These are phyloP conservation scores for Rhizopogon salebrosus DNA, from an alignment of 768 basidiomycete species.

Conservation along the genomic window DNA sequence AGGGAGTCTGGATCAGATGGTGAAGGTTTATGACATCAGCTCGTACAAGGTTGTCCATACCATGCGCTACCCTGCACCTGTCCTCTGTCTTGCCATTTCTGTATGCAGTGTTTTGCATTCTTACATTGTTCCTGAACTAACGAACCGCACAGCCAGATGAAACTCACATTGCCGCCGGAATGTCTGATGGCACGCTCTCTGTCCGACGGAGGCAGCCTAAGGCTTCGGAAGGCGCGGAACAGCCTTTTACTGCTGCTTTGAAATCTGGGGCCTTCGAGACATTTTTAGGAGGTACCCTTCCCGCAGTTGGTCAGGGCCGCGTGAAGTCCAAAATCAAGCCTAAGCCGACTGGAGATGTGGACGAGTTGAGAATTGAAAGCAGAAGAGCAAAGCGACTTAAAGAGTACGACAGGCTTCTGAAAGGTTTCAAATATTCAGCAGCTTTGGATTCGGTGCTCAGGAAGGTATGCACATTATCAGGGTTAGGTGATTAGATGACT, in stretches of 20 bases:
- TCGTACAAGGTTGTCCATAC: slow-evolving; percentile 95
- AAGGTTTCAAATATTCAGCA: slow-evolving; percentile 90
- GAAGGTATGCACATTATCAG: slow-evolving; percentile 47
- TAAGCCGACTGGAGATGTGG: slow-evolving; percentile 52
- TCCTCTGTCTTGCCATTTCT: slow-evolving; percentile 87
- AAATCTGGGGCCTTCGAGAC: slow-evolving; percentile 61
- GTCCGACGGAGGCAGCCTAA: slow-evolving; percentile 84
- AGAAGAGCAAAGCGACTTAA: slow-evolving; percentile 65
- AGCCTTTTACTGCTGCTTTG: slow-evolving; percentile 33
- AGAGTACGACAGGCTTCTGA: slow-evolving; percentile 87
- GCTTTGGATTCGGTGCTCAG: slow-evolving; percentile 89
- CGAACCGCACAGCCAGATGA: slow-evolving; percentile 71
- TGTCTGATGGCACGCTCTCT: slow-evolving; percentile 98
- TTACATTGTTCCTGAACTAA: slow-evolving; percentile 7
- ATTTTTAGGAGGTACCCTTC: slow-evolving; percentile 52
- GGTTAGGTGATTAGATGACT: background rate
- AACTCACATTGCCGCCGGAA: slow-evolving; percentile 94
- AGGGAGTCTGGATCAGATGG: slow-evolving; percentile 93
- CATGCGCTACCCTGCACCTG: slow-evolving; percentile 94
- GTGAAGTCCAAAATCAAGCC: slow-evolving; percentile 43
- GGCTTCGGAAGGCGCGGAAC: slow-evolving; percentile 46
- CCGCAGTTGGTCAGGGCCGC: slow-evolving; percentile 50
- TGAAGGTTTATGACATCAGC: slow-evolving; percentile 96
- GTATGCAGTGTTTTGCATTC: slow-evolving; percentile 41
- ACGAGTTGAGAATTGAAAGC: slow-evolving; percentile 77